Base-by-base conservation (phyloP, 768 basidiomycete genomes). In the Mrakia gelida region DNA sequence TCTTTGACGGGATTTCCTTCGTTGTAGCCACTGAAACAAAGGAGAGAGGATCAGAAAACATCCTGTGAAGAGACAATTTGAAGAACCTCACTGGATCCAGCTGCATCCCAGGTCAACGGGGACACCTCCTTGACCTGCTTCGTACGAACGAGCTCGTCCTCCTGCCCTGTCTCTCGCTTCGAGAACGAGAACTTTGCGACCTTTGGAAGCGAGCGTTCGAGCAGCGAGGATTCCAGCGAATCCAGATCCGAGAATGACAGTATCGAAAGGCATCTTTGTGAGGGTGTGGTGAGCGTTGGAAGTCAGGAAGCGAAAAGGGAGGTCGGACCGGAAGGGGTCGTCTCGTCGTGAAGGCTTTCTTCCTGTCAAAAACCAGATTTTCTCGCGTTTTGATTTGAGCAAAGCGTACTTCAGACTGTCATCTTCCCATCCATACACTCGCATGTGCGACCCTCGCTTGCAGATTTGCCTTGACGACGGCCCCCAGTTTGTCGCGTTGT, bases 201-300 rank as follows among this genome's bases (percentile, higher is more conserved):
- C 81, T 13, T 68, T 45, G 59, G 45, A 30, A 5, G 80, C 76
- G 34, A 81, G 81, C 30, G 74, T 56, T 30, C 76, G 67, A 52
- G 81, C 80, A 38, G 78, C 80, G 9, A 76, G 72, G 63, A 81
- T 71, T 21, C 81, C 81, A 15, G 78, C 41, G 75, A 79, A 75
- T 6, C 80, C 78, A 6, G 80, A 78, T 11, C 81, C 81, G n/a
- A 79, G 59, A 38, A 81, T 65, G 74, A 79, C 21, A n/a, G 63
- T 56, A 70, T 81, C 81, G 30, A 67, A 78, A 38, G 62, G 26
- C 63, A 67, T 67, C 9, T 28, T 75, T 67, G 65, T 5, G 43
- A 5, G 11, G 26, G 30, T 23, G 43, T 26, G 68, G n/a, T 18
- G 54, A 54, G 7, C 1, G 68, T 23, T 13, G 2, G 1, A 23